Conservation (phyloP, 352 stramenopile species). For the Blastocystis sp. region DNA sequence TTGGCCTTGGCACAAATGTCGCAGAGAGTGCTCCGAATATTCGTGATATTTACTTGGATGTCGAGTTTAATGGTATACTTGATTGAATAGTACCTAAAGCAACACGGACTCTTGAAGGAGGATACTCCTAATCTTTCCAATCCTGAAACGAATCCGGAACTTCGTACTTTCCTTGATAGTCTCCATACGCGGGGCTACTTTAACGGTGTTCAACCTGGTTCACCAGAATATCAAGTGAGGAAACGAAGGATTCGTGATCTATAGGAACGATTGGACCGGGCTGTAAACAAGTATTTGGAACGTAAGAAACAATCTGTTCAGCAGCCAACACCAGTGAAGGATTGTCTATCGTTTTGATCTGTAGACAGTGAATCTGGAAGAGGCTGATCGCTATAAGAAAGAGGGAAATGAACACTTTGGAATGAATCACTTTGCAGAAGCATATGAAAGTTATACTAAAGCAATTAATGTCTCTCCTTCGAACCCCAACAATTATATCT, state of each 20-base stretch:
- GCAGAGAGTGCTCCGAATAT: neutral
- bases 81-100: neutral
- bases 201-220: neutral
- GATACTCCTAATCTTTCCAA: neutral
- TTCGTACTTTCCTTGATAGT: neutral
- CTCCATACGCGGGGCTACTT: slow-evolving; percentile 12
- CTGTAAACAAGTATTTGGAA: slow-evolving; percentile 41
- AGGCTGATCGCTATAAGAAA: slow-evolving; percentile 25
- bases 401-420: slow-evolving; percentile 46
- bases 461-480: neutral
- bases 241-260: neutral
- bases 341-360: neutral
- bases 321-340: neutral
- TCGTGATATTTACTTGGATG: neutral
- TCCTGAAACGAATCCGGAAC: neutral
- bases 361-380: neutral
- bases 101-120: neutral
- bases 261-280: slow-evolving; percentile 16
- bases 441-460: slow-evolving; percentile 15
- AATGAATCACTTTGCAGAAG: neutral
- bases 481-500: slow-evolving; percentile 49
- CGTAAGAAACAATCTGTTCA: neutral
- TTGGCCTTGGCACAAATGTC: slow-evolving; percentile 1
- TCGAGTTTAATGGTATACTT: neutral
- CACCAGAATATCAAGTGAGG: slow-evolving; percentile 11